A percentile compares a stretch with the other conserved stretches of the same genome.
Conservation (phyloP, 1,284 basidiomycete species). For the Thelephora terrestris region DNA sequence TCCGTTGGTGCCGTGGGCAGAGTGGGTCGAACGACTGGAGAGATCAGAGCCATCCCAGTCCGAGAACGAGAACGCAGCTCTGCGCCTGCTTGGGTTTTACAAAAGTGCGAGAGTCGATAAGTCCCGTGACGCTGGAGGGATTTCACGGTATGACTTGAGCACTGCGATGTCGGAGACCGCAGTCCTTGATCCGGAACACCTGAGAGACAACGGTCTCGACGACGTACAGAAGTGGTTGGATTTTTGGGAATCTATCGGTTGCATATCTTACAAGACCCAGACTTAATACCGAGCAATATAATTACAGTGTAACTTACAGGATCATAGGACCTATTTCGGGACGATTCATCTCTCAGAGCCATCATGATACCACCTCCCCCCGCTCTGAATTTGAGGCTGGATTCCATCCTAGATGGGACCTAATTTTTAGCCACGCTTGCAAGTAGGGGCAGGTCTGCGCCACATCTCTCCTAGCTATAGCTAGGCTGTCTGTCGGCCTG, state of each 20-base stretch:
- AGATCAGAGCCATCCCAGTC: background rate
- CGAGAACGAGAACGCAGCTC: background rate
- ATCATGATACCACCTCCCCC: no score
- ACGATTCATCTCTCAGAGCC: no score
- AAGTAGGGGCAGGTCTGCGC: no score
- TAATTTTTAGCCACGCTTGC: no score
- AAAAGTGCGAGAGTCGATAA: conserved; percentile 1
- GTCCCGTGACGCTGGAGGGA: background rate
- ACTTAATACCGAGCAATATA: no score
- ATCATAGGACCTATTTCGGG: no score
- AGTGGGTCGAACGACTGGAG: conserved; percentile 11
- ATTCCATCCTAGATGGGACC: no score
- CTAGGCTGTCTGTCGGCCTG: no score
- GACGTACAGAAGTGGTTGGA: conserved; percentile 8
- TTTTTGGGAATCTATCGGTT: conserved; percentile 6
- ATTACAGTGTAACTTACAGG: no score
- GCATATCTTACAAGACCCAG: background rate
- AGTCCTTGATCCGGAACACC: background rate
- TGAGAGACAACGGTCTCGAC: background rate
- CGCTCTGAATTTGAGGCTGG: no score
- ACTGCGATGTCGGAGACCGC: conserved; percentile 1
- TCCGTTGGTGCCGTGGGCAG: conserved; percentile 11
- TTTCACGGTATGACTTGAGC: background rate
- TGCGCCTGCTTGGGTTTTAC: background rate
- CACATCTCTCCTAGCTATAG: no score